Evolutionary conservation across 768 basidiomycete species (phyloP).

Genomic region (Lentinus brumalis): DNA sequence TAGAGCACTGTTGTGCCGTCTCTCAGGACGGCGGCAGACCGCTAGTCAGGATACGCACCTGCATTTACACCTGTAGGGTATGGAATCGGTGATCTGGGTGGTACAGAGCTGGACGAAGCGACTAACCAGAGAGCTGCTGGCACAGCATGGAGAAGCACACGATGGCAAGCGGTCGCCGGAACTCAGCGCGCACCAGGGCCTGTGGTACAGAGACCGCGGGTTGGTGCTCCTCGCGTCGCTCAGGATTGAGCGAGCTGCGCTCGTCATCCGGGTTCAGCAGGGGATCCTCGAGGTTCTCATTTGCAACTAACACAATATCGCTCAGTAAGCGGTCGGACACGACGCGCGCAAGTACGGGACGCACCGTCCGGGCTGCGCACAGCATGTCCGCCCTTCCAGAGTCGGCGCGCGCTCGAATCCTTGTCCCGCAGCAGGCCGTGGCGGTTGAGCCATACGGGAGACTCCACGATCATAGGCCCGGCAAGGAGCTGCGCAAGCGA

Average conservation of each 20-base stretch:
- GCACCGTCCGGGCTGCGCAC: slow-evolving; percentile 15
- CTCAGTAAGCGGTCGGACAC: background rate
- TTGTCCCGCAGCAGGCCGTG: slow-evolving; percentile 53
- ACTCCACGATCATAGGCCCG: slow-evolving; percentile 62
- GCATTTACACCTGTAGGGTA: slow-evolving; percentile 68
- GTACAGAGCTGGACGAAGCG: background rate
- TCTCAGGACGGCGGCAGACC: slow-evolving; percentile 4
- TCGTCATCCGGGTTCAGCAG: slow-evolving; percentile 38
- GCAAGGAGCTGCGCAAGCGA: slow-evolving; percentile 58
- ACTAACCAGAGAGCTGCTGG: slow-evolving; percentile 75
- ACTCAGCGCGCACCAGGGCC: slow-evolving; percentile 49
- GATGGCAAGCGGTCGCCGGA: slow-evolving; percentile 63
- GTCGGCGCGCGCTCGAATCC: slow-evolving; percentile 42
- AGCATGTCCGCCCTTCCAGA: slow-evolving; percentile 53
- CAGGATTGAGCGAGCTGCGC: slow-evolving; percentile 13
- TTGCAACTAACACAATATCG: background rate
- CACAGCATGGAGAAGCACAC: slow-evolving; percentile 72
- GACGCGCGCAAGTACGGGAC: background rate
- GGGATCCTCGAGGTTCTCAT: slow-evolving; percentile 40
- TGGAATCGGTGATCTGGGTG: background rate
- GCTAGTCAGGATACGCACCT: slow-evolving; percentile 37
- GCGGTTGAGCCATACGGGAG: slow-evolving; percentile 65
- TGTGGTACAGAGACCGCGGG: slow-evolving; percentile 52
- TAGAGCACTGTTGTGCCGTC: slow-evolving; percentile 63
- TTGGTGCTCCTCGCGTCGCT: slow-evolving; percentile 28